Percentiles rank a stretch among this genome's conserved stretches.
These are phyloP conservation scores for Aspergillus olivimuriae DNA, from an alignment of 495 filamentous ascomycete species.

Conservation along the genomic window DNA sequence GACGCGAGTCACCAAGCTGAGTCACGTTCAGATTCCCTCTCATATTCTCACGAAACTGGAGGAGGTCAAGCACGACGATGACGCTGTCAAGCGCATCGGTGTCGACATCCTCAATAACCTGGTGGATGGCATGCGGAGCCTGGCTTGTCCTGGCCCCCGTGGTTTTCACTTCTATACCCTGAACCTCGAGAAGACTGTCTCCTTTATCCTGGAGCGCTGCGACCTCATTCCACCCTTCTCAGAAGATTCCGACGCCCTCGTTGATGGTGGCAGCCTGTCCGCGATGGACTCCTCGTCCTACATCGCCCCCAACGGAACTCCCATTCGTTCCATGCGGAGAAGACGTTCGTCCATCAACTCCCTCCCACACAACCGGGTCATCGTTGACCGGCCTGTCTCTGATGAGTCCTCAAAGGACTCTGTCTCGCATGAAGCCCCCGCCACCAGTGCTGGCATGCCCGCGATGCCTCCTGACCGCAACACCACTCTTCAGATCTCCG, in stretches of 20 bases:
- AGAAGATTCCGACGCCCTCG: constrained; percentile 38
- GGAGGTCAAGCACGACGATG: constrained; percentile 79
- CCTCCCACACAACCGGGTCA: constrained; percentile 72
- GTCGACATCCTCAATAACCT: constrained; percentile 44
- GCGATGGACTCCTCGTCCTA: constrained; percentile 19
- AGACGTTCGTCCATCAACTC: constrained; percentile 49
- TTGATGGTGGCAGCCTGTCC: constrained; percentile 36
- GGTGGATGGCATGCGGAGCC: constrained; percentile 52
- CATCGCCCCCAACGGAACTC: constrained; percentile 32
- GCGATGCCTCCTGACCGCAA: constrained; percentile 49
- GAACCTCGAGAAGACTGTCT: constrained; percentile 92
- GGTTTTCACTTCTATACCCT: constrained; percentile 98
- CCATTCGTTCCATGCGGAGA: constrained; percentile 22
- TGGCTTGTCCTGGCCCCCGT: constrained; percentile 50
- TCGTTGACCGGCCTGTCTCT: constrained; percentile 52
- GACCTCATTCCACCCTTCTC: constrained; percentile 66
- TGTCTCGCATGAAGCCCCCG: constrained; percentile 49
- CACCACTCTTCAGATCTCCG: constrained; percentile 85
- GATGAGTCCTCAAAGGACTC: constrained; percentile 33
- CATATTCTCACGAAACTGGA: constrained; percentile 66
- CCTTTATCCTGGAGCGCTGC: constrained; percentile 82
- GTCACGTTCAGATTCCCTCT: constrained; percentile 74
- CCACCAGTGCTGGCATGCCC: constrained; percentile 36
- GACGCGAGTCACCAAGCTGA: constrained; percentile 89
- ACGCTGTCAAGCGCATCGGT: constrained; percentile 67